phyloP scores from a whole-genome alignment of 2,329 filamentous ascomycete species.

The Daldinia eschscholtzii region DNA sequence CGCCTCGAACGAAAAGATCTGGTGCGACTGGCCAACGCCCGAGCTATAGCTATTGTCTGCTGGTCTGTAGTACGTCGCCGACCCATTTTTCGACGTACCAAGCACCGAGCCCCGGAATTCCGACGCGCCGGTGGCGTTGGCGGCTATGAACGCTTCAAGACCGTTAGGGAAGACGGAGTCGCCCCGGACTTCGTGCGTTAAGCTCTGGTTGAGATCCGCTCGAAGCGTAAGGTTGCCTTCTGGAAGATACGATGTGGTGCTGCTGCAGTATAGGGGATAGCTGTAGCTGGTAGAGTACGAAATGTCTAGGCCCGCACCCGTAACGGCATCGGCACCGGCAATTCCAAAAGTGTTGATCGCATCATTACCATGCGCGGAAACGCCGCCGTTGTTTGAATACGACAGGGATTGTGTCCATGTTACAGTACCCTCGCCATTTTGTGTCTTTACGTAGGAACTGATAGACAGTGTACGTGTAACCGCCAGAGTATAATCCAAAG shows the following conservation, averaged over 20 bases:
- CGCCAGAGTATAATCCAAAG: slow-evolving; percentile 69
- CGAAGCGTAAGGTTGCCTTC: slow-evolving; percentile 62
- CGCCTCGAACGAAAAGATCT: slow-evolving; percentile 68
- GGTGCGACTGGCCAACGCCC: slow-evolving; percentile 68
- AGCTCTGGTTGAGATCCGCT: slow-evolving; percentile 58
- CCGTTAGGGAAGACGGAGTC: slow-evolving; percentile 67
- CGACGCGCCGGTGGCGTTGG: slow-evolving; percentile 49
- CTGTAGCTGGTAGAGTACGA: slow-evolving; percentile 60
- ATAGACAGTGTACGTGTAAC: slow-evolving; percentile 69
- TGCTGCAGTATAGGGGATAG: slow-evolving; percentile 73
- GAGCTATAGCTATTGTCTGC: slow-evolving; percentile 61
- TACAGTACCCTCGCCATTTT: slow-evolving; percentile 57
- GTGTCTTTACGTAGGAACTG: slow-evolving; percentile 64
- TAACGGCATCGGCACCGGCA: slow-evolving; percentile 59
- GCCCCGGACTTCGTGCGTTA: slow-evolving; percentile 56
- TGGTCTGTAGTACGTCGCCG: slow-evolving; percentile 65
- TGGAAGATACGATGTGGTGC: slow-evolving; percentile 59
- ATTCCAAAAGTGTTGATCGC: slow-evolving; percentile 53
- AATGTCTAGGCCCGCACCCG: slow-evolving; percentile 47
- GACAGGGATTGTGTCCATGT: slow-evolving; percentile 70
- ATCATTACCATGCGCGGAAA: slow-evolving; percentile 49
- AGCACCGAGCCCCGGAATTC: slow-evolving; percentile 51
- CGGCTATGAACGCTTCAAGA: slow-evolving; percentile 66
- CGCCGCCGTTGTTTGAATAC: slow-evolving; percentile 66
- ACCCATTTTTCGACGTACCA: slow-evolving; percentile 68